A percentile compares a stretch with the other conserved stretches of the same genome.
Conservation (phyloP, 108 stramenopile species). For the Cyclotella sp. region DNA sequence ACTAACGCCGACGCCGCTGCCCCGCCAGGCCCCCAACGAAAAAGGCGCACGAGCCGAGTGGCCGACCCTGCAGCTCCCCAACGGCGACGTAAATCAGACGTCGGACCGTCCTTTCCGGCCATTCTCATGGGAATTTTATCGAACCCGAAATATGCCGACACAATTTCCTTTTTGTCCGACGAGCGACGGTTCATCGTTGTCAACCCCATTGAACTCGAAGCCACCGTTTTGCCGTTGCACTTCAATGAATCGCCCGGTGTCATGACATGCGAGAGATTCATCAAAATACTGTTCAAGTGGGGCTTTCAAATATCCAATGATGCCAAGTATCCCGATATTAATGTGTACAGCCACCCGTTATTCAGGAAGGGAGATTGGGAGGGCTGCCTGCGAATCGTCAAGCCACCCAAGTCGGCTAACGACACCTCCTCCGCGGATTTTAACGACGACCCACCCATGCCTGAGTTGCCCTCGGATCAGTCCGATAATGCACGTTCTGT, state of each 20-base stretch:
- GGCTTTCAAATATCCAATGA: slow-evolving; percentile 35
- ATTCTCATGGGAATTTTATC: slow-evolving; percentile 41
- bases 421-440: not conserved
- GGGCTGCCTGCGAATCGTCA: slow-evolving; percentile 33
- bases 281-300: slow-evolving; percentile 24
- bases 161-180: slow-evolving; percentile 36
- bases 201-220: slow-evolving; percentile 21
- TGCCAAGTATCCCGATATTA: slow-evolving; percentile 47
- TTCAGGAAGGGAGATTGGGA: slow-evolving; percentile 62
- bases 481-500: not conserved
- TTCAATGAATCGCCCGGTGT: not conserved
- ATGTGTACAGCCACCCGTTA: slow-evolving; percentile 66
- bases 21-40: not conserved
- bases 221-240: slow-evolving; percentile 26
- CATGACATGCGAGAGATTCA: slow-evolving; percentile 25
- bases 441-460: not conserved
- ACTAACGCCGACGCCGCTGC: not conserved
- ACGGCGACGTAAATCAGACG: slow-evolving; percentile 2
- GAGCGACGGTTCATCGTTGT: slow-evolving; percentile 33
- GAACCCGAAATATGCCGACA: slow-evolving; percentile 13
- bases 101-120: slow-evolving; percentile 16
- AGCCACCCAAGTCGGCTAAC: not conserved
- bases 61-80: not conserved
- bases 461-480: not conserved
- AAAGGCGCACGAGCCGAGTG: not conserved